A percentile compares a stretch with the other conserved stretches of the same genome.
Evolutionary conservation across 192 early-diverging fungal species (phyloP).

Genomic region (Linderina pennispora): DNA sequence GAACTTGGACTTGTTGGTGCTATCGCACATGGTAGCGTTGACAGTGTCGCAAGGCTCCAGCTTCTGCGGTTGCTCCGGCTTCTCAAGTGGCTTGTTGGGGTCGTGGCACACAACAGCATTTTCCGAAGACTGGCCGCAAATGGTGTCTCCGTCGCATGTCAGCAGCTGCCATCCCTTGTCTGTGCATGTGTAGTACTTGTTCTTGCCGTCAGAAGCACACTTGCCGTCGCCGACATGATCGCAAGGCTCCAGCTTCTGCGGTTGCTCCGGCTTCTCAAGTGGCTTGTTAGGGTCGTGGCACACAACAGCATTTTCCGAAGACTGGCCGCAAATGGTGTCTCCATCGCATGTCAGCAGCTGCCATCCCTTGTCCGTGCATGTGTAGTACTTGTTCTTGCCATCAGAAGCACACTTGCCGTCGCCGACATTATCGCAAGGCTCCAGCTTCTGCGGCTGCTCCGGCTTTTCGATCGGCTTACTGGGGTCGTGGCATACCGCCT

Average conservation of each 20-base stretch:
- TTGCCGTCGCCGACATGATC: slow-evolving; percentile 10
- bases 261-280: not conserved
- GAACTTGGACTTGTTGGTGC: slow-evolving; percentile 8
- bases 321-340: not conserved
- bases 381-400: slow-evolving; percentile 1
- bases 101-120: slow-evolving; percentile 4
- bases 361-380: slow-evolving; percentile 1
- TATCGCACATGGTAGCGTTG: slow-evolving; percentile 23
- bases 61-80: not conserved
- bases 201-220: slow-evolving; percentile 13
- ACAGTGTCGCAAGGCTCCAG: slow-evolving; percentile 10
- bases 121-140: slow-evolving; percentile 2
- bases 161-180: not conserved
- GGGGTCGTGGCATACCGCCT: slow-evolving; percentile 4
- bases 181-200: slow-evolving; percentile 4
- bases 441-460: not conserved
- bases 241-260: slow-evolving; percentile 3
- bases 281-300: slow-evolving; percentile 2
- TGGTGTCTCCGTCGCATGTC: slow-evolving; percentile 2
- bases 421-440: slow-evolving; percentile 12
- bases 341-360: not conserved
- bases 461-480: not conserved
- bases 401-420: slow-evolving; percentile 20
- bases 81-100: not conserved
- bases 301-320: not conserved